Percentiles rank a stretch among this genome's conserved stretches.
Evolutionary conservation across 129 eudicot species (phyloP).

Genomic region (Deinandra increscens): DNA sequence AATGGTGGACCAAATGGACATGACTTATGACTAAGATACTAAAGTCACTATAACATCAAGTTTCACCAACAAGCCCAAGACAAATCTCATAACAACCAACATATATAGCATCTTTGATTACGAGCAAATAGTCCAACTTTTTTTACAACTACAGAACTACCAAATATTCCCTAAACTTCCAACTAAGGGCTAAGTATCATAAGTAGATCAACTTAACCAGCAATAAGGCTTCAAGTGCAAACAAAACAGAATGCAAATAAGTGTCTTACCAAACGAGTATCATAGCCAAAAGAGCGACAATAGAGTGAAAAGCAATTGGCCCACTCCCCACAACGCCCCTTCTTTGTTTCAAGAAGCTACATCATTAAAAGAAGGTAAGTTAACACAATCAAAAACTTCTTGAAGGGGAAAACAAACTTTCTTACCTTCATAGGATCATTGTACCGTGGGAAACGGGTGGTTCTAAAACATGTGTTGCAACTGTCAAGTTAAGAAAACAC

Average conservation of each 20-base stretch:
- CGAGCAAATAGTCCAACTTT: neutral
- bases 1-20: neutral
- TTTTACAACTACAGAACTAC: slow-evolving; percentile 18
- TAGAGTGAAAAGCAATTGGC: slow-evolving; percentile 97
- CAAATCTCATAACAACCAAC: neutral
- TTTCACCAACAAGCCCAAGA: slow-evolving; percentile 4
- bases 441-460: slow-evolving; percentile 96
- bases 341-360: slow-evolving; percentile 96
- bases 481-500: slow-evolving; percentile 38
- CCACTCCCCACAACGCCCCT: slow-evolving; percentile 99
- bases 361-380: slow-evolving; percentile 28
- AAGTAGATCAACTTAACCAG: neutral
- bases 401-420: slow-evolving; percentile 13
- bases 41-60: slow-evolving; percentile 1
- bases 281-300: slow-evolving; percentile 90
- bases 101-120: neutral
- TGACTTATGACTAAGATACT: neutral
- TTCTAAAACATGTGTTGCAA: slow-evolving; percentile 63
- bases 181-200: neutral
- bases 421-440: slow-evolving; percentile 82
- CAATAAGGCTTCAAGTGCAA: slow-evolving; percentile 12
- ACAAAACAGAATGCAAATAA: slow-evolving; percentile 14
- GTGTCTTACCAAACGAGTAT: slow-evolving; percentile 80
- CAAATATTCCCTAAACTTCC: slow-evolving; percentile 6
- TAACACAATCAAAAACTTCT: slow-evolving; percentile 6